Evolutionary conservation across 1,139 yeast species (phyloP).

Genomic region (Hansenula lynferdii): DNA sequence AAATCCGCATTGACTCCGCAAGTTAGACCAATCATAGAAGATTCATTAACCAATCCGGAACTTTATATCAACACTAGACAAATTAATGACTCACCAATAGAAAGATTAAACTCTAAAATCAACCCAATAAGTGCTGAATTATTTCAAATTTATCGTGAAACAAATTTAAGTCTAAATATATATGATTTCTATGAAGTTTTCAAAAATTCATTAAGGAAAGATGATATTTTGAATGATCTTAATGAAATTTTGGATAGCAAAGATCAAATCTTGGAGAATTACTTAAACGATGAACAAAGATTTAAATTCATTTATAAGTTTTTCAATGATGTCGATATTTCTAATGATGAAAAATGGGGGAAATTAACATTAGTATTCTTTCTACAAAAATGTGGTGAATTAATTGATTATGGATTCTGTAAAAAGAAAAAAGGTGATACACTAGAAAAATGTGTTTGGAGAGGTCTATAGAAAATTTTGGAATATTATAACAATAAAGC

Average conservation of each 20-base stretch:
- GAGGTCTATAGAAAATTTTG: conserved; percentile 40
- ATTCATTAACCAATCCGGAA: conserved; percentile 20
- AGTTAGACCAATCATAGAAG: conserved; percentile 15
- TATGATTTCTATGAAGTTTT: conserved; percentile 77
- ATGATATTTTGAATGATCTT: conserved; percentile 33
- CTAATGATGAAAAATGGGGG: conserved; percentile 41
- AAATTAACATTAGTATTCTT: conserved; percentile 48
- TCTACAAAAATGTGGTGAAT: conserved; percentile 51
- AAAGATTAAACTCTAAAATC: conserved; percentile 22
- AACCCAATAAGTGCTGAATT: conserved; percentile 55
- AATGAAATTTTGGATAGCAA: conserved; percentile 20
- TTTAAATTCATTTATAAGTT: conserved; percentile 20
- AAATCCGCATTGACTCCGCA: conserved; percentile 19
- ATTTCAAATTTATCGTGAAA: conserved; percentile 74
- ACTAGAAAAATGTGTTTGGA: conserved; percentile 60
- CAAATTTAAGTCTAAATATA: conserved; percentile 67
- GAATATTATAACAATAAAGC: neutral
- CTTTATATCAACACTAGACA: conserved; percentile 5
- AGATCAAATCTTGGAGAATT: conserved; percentile 16
- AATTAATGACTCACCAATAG: conserved; percentile 14
- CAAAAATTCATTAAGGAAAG: conserved; percentile 45
- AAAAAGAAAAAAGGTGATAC: conserved; percentile 46
- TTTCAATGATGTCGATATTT: conserved; percentile 17
- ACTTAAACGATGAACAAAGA: conserved; percentile 15
- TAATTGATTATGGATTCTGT: conserved; percentile 48